Conservation (phyloP, 352 stramenopile genomes). For the Phytopythium montanum region DNA sequence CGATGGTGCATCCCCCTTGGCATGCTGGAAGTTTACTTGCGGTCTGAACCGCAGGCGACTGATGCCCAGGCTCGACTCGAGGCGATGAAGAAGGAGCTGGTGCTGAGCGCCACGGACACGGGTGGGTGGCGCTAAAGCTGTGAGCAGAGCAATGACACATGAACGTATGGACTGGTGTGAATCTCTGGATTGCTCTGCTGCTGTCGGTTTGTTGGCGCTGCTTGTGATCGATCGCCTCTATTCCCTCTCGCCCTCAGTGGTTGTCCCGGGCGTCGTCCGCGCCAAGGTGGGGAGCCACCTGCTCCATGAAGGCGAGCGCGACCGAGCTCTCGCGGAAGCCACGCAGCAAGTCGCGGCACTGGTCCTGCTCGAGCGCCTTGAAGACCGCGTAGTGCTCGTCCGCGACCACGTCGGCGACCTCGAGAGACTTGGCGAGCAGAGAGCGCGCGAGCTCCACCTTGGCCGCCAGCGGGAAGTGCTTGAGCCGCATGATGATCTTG, state of each 20-base stretch:
- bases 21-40: slow-evolving; percentile 39
- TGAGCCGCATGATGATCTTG: slow-evolving; percentile 64
- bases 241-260: slow-evolving; percentile 1
- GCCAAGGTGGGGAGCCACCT: background rate
- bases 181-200: slow-evolving; percentile 1
- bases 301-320: slow-evolving; percentile 54
- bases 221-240: background rate
- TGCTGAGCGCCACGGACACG: slow-evolving; percentile 48
- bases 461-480: slow-evolving; percentile 50
- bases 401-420: slow-evolving; percentile 74
- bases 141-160: too few species aligned
- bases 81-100: slow-evolving; percentile 32
- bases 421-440: slow-evolving; percentile 67
- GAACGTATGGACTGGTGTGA: background rate
- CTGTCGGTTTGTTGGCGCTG: background rate
- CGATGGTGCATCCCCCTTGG: slow-evolving; percentile 35
- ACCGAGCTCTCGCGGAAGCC: slow-evolving; percentile 68
- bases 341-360: slow-evolving; percentile 65
- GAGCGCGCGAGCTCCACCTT: slow-evolving; percentile 54
- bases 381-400: slow-evolving; percentile 76
- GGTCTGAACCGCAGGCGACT: background rate
- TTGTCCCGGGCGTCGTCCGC: slow-evolving; percentile 2
- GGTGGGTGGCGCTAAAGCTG: slow-evolving; percentile 17
- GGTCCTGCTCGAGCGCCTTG: slow-evolving; percentile 47
- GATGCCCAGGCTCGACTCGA: slow-evolving; percentile 11